Conservation (phyloP, 495 filamentous ascomycete genomes). For the Aspergillus bertholletiae region DNA sequence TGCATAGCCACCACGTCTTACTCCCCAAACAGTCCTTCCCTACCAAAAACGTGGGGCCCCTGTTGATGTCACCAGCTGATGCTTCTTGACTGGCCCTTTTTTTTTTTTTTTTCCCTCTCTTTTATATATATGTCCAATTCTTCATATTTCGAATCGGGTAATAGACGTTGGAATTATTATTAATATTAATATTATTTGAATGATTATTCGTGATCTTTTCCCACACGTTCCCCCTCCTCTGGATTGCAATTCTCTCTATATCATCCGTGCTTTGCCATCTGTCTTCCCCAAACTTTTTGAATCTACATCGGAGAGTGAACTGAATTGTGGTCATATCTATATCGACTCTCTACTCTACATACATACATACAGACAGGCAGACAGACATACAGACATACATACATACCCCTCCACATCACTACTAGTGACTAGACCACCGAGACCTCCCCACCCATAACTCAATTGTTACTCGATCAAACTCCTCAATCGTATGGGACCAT, state of each 20-base stretch:
- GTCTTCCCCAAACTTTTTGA: background rate
- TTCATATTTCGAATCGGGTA: background rate
- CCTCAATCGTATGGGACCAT: background rate
- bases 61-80: conserved; percentile 1
- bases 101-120: background rate
- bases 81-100: background rate
- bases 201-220: too few species aligned
- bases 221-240: too few species aligned
- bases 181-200: background rate
- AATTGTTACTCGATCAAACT: background rate
- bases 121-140: background rate
- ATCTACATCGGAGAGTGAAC: too few species aligned
- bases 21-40: conserved; percentile 1
- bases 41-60: background rate
- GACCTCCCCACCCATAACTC: too few species aligned
- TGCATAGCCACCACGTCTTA: conserved; percentile 27
- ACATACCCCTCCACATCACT: too few species aligned
- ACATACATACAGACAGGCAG: too few species aligned
- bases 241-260: too few species aligned
- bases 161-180: background rate
- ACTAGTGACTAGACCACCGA: too few species aligned
- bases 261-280: too few species aligned
- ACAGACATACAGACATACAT: too few species aligned
- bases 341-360: too few species aligned
- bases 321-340: too few species aligned